Evolutionary conservation across 2,329 filamentous ascomycete species (phyloP), one percentile per base, ranked within the genome.

Genomic region (Aspergillus ustus): DNA sequence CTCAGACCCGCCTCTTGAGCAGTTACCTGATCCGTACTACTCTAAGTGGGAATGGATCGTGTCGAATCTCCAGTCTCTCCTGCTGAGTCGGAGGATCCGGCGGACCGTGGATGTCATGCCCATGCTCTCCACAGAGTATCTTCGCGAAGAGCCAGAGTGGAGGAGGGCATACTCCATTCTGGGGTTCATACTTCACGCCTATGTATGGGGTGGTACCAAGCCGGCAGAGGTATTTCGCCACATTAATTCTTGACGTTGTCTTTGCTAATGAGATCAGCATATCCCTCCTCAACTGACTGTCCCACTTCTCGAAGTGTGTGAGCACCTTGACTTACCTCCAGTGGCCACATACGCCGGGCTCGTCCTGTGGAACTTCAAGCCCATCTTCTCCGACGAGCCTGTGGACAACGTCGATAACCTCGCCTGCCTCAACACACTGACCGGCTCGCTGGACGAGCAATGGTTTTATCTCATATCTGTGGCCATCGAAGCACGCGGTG

Each of bases 391-490:
- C 62, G 87, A 92, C 64, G 93, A 97, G 76, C 85, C 86, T 40
- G 87, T 95, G 60, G 92, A 96, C 72, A 87, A 88, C 66, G 84
- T 98, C 50, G 89, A 95, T 72, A 98, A 99, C 70, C 84, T 99
- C 59, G 89, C 92, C 45, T 95, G 92, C 2, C 83, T 98, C 63
- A 87, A 89, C 71, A 97, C 95, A 17, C 96, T 97, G 73, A 98
- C 95, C 17, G 95, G 95, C 54, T 93, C 93, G 7, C 83, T 96
- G 59, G 95, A 99, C 74, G 95, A 99, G 80, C 97, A 95, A 65
- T 99, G 95, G 95, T 99, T 99, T 75, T 99, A 98, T 75, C 84
- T 99, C 13, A 88, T 98, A 56, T 97, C 93, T 0, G 91, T 97
- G 3, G 95, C 94, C 64, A 97, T 99, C 66, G 95, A 99, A 79